Evolutionary conservation across 305 asterid genomes (phyloP).

Genomic region (Plantago coronopus): DNA sequence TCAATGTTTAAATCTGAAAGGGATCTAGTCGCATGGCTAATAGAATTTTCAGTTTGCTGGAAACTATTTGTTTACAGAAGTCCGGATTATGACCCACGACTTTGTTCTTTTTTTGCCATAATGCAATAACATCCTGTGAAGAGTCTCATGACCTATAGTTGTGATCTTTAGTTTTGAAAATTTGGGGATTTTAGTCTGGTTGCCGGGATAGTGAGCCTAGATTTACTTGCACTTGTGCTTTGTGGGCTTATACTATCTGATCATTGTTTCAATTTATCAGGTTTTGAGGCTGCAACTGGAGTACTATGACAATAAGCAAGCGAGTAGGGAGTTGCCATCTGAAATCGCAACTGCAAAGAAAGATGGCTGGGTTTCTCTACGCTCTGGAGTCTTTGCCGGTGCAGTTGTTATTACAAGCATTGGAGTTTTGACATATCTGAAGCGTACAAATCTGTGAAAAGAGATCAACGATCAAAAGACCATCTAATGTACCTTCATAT

Average conservation of each 20-base stretch:
- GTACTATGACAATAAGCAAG: constrained; percentile 28
- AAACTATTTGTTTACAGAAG: no score
- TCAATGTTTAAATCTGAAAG: no score
- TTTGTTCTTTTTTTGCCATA: no score
- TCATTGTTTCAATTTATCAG: constrained; percentile 30
- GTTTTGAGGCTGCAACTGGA: constrained; percentile 73
- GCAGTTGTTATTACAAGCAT: constrained; percentile 61
- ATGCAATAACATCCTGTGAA: no score
- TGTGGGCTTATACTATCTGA: neutral
- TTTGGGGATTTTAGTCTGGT: no score
- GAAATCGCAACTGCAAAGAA: constrained; percentile 30
- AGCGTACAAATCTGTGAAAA: constrained; percentile 50
- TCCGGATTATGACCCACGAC: no score
- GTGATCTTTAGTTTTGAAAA: no score
- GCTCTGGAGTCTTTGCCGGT: constrained; percentile 58
- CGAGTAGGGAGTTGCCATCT: constrained; percentile 19
- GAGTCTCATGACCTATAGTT: no score
- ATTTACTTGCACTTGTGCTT: neutral
- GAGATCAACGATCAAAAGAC: neutral
- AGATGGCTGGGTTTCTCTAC: constrained; percentile 25
- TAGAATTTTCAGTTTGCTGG: no score
- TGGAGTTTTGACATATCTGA: constrained; percentile 56
- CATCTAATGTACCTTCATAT: neutral
- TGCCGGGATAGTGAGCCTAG: neutral
- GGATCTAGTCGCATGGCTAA: no score